A percentile compares a stretch with the other conserved stretches of the same genome.
Evolutionary conservation across 1,139 yeast genomes (phyloP).

Genomic region (Pichia sp.): DNA sequence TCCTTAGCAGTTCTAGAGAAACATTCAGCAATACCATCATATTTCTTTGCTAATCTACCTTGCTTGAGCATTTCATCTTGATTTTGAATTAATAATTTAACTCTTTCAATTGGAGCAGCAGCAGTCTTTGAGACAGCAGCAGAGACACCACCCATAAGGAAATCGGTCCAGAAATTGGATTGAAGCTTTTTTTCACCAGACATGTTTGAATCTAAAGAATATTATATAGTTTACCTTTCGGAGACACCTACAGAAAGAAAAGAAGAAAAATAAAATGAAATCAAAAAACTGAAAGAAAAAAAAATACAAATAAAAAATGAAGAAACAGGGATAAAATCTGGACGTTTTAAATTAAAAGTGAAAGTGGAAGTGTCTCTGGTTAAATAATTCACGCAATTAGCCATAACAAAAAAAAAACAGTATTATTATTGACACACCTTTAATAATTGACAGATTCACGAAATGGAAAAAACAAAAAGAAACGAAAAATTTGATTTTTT

Average conservation of each 20-base stretch:
- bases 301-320: neutral
- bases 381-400: too few relatives aligned
- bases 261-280: conserved; percentile 1
- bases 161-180: conserved; percentile 45
- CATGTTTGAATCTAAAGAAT: conserved; percentile 19
- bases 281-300: neutral
- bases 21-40: conserved; percentile 66
- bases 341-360: neutral
- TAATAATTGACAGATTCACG: too few relatives aligned
- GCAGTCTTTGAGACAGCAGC: conserved; percentile 83
- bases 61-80: conserved; percentile 81
- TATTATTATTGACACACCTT: too few relatives aligned
- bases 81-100: conserved; percentile 73
- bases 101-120: conserved; percentile 82
- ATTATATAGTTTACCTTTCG: conserved; percentile 2
- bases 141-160: conserved; percentile 78
- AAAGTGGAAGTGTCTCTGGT: too few relatives aligned
- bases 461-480: too few relatives aligned
- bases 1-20: conserved; percentile 67
- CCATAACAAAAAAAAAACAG: too few relatives aligned
- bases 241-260: conserved; percentile 8
- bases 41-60: conserved; percentile 62
- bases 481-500: too few relatives aligned
- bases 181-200: conserved; percentile 22
- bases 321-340: neutral